Percentiles rank a stretch among this genome's conserved stretches.
Conservation (phyloP, 345 rosid species). For the Citropsis articulata region DNA sequence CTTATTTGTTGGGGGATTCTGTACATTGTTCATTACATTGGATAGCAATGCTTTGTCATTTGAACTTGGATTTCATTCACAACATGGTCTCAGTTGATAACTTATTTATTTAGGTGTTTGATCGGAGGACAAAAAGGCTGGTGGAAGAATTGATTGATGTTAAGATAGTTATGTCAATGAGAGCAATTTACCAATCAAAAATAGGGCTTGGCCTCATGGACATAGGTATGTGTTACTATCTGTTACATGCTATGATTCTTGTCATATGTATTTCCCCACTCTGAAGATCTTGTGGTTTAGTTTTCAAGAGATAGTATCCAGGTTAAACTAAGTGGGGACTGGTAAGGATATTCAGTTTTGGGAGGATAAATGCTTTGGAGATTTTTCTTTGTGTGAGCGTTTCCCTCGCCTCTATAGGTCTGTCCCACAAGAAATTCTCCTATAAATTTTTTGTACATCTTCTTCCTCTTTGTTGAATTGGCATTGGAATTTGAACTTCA, state of each 20-base stretch:
- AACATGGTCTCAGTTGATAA: slow-evolving; percentile 9
- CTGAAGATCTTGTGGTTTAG: neutral
- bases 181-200: slow-evolving; percentile 93
- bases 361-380: no score
- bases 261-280: neutral
- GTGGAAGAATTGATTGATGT: slow-evolving; percentile 91
- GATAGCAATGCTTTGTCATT: neutral
- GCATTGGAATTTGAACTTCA: no score
- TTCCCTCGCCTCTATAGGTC: no score
- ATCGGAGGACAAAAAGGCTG: slow-evolving; percentile 74
- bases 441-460: no score
- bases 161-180: slow-evolving; percentile 86
- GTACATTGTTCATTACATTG: neutral
- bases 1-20: neutral
- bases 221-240: slow-evolving; percentile 45
- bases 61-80: neutral
- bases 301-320: neutral
- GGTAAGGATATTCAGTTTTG: no score
- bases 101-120: slow-evolving; percentile 62
- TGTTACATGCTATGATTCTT: neutral
- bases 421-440: no score
- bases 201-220: slow-evolving; percentile 83
- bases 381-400: no score
- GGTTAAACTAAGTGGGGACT: no score
- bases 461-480: no score